Evolutionary conservation across 2,329 filamentous ascomycete genomes (phyloP), one percentile per base, ranked within the genome.

Genomic region (Aspergillus hortae): DNA sequence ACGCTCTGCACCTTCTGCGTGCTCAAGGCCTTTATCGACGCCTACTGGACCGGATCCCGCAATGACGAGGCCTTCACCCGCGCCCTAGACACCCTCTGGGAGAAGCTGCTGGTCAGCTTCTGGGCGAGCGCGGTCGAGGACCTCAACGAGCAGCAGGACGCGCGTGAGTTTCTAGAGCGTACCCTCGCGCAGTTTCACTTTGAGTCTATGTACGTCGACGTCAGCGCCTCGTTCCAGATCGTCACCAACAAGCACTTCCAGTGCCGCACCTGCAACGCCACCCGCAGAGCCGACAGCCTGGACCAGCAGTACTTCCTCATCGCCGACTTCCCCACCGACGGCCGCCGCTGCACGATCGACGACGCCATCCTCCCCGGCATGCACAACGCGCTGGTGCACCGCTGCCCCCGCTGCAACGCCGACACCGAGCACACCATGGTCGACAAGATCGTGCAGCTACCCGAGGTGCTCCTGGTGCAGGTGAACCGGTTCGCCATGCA

Each of bases 381-480:
- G 40, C 35, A 42, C 27, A 42, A 9, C 40, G 10, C 25, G 5
- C 23, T n/a, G 11, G 27, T 44, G 17, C 14, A 11, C 17, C 45
- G 17, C 4, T 59, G 56, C 44, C 17, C 15, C 1, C 27, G 25
- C 4, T 64, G 61, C 32, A 30, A 47, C 6, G 25, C 30, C 11
- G 32, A 49, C 12, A 51, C 43, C 2, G 10, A 40, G n/a, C 48
- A 56, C 14, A 10, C 15, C 12, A 12, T 47, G 15, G 10, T 15
- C 23, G 53, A 57, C 3, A 25, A 36, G 6, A 48, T 64, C 23
- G 27, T 14, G 3, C 19, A 52, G 6, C 44, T 51, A 3, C 59
- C 62, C 0, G 61, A 68, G 33, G 14, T 61, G 9, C 51, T 68
- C 32, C 36, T 66, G 11, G 30, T 67, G 17, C 52, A 59, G 6